A percentile compares a stretch with the other conserved stretches of the same genome.
These are phyloP conservation scores for Rhynchosporium secalis DNA, from an alignment of 2,329 filamentous ascomycete species.

Conservation along the genomic window DNA sequence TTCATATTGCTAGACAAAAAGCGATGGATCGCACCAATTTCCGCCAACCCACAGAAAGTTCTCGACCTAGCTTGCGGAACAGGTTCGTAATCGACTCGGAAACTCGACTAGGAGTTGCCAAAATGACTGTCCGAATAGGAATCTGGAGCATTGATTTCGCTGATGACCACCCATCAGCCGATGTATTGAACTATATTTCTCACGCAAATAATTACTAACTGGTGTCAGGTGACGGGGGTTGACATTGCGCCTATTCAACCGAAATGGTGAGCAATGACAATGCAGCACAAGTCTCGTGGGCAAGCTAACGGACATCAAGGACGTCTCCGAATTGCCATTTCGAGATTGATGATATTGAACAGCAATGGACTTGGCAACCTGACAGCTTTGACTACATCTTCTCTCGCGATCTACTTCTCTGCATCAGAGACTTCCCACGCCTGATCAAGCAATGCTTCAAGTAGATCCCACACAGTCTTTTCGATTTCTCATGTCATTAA, in stretches of 20 bases:
- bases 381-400: slow-evolving; percentile 31
- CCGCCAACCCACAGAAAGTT: slow-evolving; percentile 37
- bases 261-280: slow-evolving; percentile 43
- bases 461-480: not conserved
- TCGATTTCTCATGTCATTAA: not conserved
- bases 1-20: slow-evolving; percentile 25
- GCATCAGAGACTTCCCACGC: slow-evolving; percentile 24
- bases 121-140: not conserved
- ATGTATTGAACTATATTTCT: not conserved
- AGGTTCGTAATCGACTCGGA: slow-evolving; percentile 20
- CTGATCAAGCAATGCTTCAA: slow-evolving; percentile 12
- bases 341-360: slow-evolving; percentile 57
- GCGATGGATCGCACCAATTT: slow-evolving; percentile 19
- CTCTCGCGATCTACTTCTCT: slow-evolving; percentile 24
- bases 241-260: slow-evolving; percentile 37
- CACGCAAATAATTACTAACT: not conserved
- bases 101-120: too few species aligned
- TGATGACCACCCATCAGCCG: slow-evolving; percentile 5
- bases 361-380: slow-evolving; percentile 32
- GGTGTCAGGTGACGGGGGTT: slow-evolving; percentile 29
- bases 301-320: not conserved
- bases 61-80: slow-evolving; percentile 44
- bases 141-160: slow-evolving; percentile 15
- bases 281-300: too few species aligned
- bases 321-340: slow-evolving; percentile 59